Evolutionary conservation across 257 asterid genomes (phyloP), one percentile per base, ranked within the genome.

Genomic region (Thymus mandschuricus): DNA sequence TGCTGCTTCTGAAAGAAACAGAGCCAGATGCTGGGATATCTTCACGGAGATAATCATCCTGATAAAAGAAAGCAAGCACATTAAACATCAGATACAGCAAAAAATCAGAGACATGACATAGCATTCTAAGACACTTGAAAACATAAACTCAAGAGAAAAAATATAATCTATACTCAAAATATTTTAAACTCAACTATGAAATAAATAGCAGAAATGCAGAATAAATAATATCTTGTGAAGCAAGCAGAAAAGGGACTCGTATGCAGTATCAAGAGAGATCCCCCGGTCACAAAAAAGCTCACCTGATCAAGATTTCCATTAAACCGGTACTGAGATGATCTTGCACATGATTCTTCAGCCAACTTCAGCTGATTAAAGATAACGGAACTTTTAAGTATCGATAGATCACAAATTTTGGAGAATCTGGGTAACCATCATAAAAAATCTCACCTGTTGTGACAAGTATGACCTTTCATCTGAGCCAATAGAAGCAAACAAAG

Each of bases 381-480:
- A 65, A 27, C 66, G 57, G 6, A 55, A 61, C 27, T 43, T 6
- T 75, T 58, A 54, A 55, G 60, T 73, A 76, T 64, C 70, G 67
- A 66, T n/a, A 29, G 63, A 55, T 52, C 3, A 41, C 29, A 65
- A 46, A 44, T 21, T 61, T 60, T 54, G 74, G 73, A 64, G 30
- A 71, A 72, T 6, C 69, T 64, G 64, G 12, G 51, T 62, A 66
- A 75, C 67, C 63, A 74, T 61, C 45, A 29, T 43, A 49, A 72
- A 21, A 27, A 55, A 45, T 13, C 9, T 52, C 76, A 94, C 99
- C 97, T 94, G 96, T 65, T 84, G 80, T 3, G 80, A 78, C 63
- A 91, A 68, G 83, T 74, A 86, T 44, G 88, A 80, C 52, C 84
- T 84, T 69, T 84, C 92, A 75, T 89, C 98, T 55, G 80, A 76